These are phyloP conservation scores for Hordeum marinum DNA, from an alignment of 176 grass and related monocot species.

Conservation along the genomic window DNA sequence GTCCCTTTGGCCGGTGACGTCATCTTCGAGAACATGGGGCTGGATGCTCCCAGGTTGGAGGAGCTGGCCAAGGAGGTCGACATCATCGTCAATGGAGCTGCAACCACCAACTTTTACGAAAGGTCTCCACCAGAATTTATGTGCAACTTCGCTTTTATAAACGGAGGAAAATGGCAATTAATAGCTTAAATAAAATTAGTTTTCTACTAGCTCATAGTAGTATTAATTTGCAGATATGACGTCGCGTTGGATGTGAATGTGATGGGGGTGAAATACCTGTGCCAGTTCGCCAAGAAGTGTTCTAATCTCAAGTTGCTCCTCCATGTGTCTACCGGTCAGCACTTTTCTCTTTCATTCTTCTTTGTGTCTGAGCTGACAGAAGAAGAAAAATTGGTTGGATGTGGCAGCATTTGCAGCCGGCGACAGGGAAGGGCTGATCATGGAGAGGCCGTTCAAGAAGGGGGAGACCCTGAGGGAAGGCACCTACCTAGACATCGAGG, in stretches of 20 bases:
- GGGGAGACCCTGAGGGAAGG: slow-evolving; percentile 46
- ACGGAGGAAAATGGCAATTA: neutral
- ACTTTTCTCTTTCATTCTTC: too few species aligned
- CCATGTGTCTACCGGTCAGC: slow-evolving; percentile 72
- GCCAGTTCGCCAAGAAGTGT: slow-evolving; percentile 67
- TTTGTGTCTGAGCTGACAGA: too few species aligned
- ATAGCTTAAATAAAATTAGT: neutral
- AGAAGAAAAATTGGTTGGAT: neutral
- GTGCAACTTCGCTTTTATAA: neutral
- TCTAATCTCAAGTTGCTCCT: slow-evolving; percentile 59
- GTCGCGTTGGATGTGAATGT: slow-evolving; percentile 56
- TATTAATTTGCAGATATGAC: slow-evolving; percentile 34
- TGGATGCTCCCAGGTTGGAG: slow-evolving; percentile 25
- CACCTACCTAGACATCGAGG: slow-evolving; percentile 56
- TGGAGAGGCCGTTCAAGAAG: slow-evolving; percentile 54
- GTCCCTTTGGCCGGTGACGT: slow-evolving; percentile 68
- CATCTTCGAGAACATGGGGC: slow-evolving; percentile 47
- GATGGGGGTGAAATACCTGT: slow-evolving; percentile 50
- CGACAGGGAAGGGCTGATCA: slow-evolving; percentile 41
- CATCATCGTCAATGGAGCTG: slow-evolving; percentile 70
- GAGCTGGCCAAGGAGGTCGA: slow-evolving; percentile 45
- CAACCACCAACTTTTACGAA: slow-evolving; percentile 74
- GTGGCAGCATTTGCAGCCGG: slow-evolving; percentile 24
- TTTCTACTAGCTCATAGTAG: neutral
- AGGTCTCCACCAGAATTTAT: slow-evolving; percentile 15